Conservation (phyloP, 106 monocot species). For the Acorus gramineus region DNA sequence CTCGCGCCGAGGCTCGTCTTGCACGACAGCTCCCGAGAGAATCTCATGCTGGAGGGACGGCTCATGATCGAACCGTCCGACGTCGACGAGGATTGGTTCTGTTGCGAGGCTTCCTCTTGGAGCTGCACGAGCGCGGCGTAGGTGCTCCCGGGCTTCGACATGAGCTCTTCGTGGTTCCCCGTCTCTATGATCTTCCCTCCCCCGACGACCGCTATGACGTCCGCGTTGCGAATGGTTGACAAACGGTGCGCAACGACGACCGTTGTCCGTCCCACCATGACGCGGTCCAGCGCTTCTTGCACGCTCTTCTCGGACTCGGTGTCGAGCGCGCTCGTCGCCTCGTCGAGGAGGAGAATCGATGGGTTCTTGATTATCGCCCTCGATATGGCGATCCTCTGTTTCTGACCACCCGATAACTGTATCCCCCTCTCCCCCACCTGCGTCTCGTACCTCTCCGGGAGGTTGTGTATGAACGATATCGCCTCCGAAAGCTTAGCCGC, state of each 20-base stretch:
- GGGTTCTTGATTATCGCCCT: conserved; percentile 95
- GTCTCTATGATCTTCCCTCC: conserved; percentile 59
- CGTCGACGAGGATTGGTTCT: neutral
- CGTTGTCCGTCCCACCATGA: conserved; percentile 75
- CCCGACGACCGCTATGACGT: conserved; percentile 58
- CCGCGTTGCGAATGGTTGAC: conserved; percentile 69
- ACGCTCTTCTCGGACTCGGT: conserved; percentile 76
- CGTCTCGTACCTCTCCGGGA: conserved; percentile 58
- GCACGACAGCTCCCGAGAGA: conserved; percentile 52
- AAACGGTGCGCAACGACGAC: conserved; percentile 59
- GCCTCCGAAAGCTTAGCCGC: conserved; percentile 71
- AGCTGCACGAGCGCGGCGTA: conserved; percentile 67
- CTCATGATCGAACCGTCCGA: conserved; percentile 25
- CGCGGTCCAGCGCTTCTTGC: conserved; percentile 70
- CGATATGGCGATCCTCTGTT: conserved; percentile 70
- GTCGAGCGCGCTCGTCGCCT: conserved; percentile 79
- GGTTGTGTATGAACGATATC: conserved; percentile 56
- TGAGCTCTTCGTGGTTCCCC: conserved; percentile 85
- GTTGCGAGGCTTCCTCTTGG: conserved; percentile 41
- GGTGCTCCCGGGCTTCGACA: conserved; percentile 31
- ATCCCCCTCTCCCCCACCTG: conserved; percentile 82
- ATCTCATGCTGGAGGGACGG: conserved; percentile 41
- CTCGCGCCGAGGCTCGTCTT: conserved; percentile 66
- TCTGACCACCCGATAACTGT: conserved; percentile 73
- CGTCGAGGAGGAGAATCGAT: conserved; percentile 87